phyloP scores from a whole-genome alignment of 1,284 basidiomycete species.

The Ceratobasidium sp. region DNA sequence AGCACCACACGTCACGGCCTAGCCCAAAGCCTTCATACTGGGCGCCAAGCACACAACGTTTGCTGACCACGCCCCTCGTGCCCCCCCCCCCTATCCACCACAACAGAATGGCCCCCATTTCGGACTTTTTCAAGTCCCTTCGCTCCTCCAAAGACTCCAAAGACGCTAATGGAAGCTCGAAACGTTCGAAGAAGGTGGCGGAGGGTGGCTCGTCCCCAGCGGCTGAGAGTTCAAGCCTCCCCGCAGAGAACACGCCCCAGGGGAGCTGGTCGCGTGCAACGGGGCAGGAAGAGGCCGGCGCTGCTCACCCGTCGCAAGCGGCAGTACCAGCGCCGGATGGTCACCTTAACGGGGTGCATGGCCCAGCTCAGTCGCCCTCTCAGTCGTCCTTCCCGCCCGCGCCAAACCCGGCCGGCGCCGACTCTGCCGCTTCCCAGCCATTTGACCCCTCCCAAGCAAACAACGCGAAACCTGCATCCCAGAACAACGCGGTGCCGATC shows the following conservation, averaged over 20 bases:
- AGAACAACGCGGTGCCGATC: slow-evolving; percentile 61
- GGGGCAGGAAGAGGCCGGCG: slow-evolving; percentile 6
- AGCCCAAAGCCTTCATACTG: slow-evolving; percentile 61
- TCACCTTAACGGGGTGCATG: slow-evolving; percentile 23
- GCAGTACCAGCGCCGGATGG: slow-evolving; percentile 22
- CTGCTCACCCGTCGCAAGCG: slow-evolving; percentile 32
- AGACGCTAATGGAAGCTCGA: slow-evolving; percentile 43
- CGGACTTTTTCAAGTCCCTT: slow-evolving; percentile 48
- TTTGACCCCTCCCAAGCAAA: slow-evolving; percentile 51
- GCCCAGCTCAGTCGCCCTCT: slow-evolving; percentile 20
- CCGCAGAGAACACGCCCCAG: slow-evolving; percentile 35
- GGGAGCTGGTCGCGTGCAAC: slow-evolving; percentile 30
- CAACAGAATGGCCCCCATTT: slow-evolving; percentile 47
- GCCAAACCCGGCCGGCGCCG: slow-evolving; percentile 23
- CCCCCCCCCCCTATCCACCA: slow-evolving; percentile 23
- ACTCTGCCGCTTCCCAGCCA: slow-evolving; percentile 4
- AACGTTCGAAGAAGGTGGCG: slow-evolving; percentile 41
- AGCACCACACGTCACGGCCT: slow-evolving; percentile 13
- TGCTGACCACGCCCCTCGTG: slow-evolving; percentile 31
- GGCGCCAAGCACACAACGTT: slow-evolving; percentile 54
- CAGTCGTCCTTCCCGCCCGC: slow-evolving; percentile 44
- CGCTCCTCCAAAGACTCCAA: slow-evolving; percentile 46
- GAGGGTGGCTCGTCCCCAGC: slow-evolving; percentile 38
- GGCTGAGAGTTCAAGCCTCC: slow-evolving; percentile 15
- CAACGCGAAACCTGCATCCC: slow-evolving; percentile 58